Base-by-base conservation (phyloP, 768 basidiomycete species). In the Hericium alpestre region DNA sequence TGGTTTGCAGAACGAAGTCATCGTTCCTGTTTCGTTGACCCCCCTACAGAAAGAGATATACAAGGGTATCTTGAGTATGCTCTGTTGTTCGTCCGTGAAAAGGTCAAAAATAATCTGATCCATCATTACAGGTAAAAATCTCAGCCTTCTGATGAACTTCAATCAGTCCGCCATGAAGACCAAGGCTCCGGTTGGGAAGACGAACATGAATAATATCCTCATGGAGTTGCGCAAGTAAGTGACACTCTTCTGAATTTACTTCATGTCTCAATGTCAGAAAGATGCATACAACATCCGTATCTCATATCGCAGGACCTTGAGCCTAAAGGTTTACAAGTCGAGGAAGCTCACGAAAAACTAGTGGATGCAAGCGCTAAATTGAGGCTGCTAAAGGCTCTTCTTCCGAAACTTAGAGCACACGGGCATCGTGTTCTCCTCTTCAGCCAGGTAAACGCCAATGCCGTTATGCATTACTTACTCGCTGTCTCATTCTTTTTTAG, bases 201-300 rank as follows among this genome's bases (percentile, higher is more conserved):
- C 82, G 59, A 56, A 56, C 47, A 73, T 91, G 67, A 89, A 84
- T 63, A 93, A 94, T 64, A 72, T 93, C 51, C 72, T 93, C 50
- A 93, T 94, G 91, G 86, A 94, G 63, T 67, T 93, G 40, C 78
- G 91, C 61, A 93, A 92, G 89, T 90, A 64, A 56, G 85, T 51
- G 49, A 54, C 15, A 40, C 27, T 41, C 32, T 48, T 20, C 39
- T 15, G 23, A 56, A 3, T 5, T 43, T 25, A 38, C 15, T 12
- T 16, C 23, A 41, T 51, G 32, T 12, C 11, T 52, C 38, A 13
- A 49, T 59, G n/a, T 39, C 22, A 47, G 32, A 43, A 51, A 92
- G 90, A 70, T 92, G 90, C 67, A 71, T 93, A 15, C 93, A 95
- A 71, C 93, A 96, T 69, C 93, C 93, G 0, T 95, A 95, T 66